Base-by-base conservation (phyloP, 768 basidiomycete genomes). In the Mycena capillaripes region DNA sequence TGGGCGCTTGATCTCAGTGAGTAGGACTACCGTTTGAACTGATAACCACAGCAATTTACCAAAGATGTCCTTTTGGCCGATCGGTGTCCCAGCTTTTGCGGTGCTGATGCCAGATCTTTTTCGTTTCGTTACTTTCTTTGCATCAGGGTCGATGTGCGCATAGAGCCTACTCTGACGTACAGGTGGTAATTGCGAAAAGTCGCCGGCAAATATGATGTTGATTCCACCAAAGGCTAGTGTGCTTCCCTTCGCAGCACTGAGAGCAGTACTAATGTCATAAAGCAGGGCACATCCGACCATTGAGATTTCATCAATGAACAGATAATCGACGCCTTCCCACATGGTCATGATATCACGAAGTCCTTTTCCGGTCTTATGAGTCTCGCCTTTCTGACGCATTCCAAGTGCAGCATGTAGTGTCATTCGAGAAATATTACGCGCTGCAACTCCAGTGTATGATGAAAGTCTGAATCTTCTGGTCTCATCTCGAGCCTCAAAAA, bases 161-260 rank as follows among this genome's bases (percentile, higher is more conserved):
- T 57, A 67, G 5, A 67, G 29, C 4, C 46, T 40, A 0, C 6
- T 77, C 2, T 82, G 74, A 0, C 74, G 69, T 0, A 87, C 79
- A 8, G 86, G 86, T 0, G 84, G 82, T 1, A 85, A 66, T 57
- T 88, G 86, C 0, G 79, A 76, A 67, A 88, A 86, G 65, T 87
- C 85, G 1, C 86, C 85, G 0, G 84, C 82, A 67, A 85, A 84
- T 1, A 87, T 82, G 2, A 86, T 69, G 50, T 83, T 86, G 0
- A 86, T 77, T 0, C 84, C 83, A 9, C 86, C 85, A 76, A 85
- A 87, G 0, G 78, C 72, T 14, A 40, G 12, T 0, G 44, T 44
- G 25, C 71, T 76, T 21, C 78, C 82, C 65, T 82, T 86, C 0
- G 82, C 85, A 0, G 72, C 71, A 0, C 56, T 66, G 0, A 87